Base-by-base conservation (phyloP, 2,329 filamentous ascomycete species). In the Leptographium flavum region DNA sequence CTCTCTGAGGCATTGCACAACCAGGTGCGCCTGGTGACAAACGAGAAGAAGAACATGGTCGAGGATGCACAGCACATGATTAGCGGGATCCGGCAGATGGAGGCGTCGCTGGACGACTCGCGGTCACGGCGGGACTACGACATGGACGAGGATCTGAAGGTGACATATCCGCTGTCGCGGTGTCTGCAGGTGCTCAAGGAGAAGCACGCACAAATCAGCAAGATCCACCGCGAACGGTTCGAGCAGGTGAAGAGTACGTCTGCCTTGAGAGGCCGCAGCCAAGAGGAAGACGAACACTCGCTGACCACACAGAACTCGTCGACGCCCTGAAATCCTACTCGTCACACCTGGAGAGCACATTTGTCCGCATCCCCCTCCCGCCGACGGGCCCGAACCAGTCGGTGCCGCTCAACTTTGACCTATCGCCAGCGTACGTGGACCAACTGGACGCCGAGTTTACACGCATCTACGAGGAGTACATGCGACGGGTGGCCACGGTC, bases 391-490 rank as follows among this genome's bases (percentile, higher is more conserved):
- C 82, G 5, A 83, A 86, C 53, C 78, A 85, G 39, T 79, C 80
- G 13, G 72, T 94, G 33, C 77, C 88, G 1, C 77, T 87, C 3
- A 83, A 74, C 43, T 96, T 98, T 60, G 88, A 96, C 56, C 77
- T 98, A n/a, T 95, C 90, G 0, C 79, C 85, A 0, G 73, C 81
- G 5, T 98, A 96, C 57, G 84, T 95, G 44, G 77, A 84, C 50
- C 79, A 81, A 47, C 75, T 98, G 19, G 90, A 98, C 59, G 72
- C 74, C 45, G 92, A 98, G 63, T 98, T 96, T 58, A 87, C 86
- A 11, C 79, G 87, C 49, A 86, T 98, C 19, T 96, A 96, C 63
- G 87, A 96, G 57, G 93, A 98, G 66, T 98, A 96, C 64, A 87
- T 81, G 37, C 83, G 80, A 53, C 84, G 92, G 40, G 71, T 94